These are phyloP conservation scores for Elongisporangium anandrum DNA, from an alignment of 352 stramenopile species.

Conservation along the genomic window DNA sequence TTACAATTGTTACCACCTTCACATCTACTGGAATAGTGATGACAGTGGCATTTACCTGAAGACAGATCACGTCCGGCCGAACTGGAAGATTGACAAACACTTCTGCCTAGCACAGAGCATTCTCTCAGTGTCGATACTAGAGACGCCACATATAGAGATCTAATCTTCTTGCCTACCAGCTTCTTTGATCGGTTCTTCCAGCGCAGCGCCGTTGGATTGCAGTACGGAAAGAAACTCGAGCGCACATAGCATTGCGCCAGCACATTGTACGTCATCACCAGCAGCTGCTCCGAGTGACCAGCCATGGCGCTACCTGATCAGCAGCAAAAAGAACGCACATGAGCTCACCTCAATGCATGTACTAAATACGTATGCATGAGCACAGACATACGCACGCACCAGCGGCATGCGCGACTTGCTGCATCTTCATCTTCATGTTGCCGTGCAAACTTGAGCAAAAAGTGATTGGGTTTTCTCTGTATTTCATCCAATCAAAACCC, in stretches of 20 bases:
- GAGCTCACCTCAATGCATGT: neutral
- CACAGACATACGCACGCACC: too few species aligned
- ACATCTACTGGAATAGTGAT: too few species aligned
- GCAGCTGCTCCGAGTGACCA: slow-evolving; percentile 27
- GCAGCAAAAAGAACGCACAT: neutral
- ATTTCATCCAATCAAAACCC: slow-evolving; percentile 23
- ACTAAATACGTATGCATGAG: too few species aligned
- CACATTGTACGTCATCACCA: slow-evolving; percentile 88
- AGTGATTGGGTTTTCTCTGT: neutral
- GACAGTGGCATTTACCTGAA: too few species aligned
- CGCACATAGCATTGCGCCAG: slow-evolving; percentile 78
- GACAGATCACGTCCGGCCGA: slow-evolving; percentile 65
- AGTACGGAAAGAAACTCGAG: slow-evolving; percentile 82
- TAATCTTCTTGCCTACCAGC: slow-evolving; percentile 26
- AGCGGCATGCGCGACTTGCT: slow-evolving; percentile 14
- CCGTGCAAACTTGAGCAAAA: neutral
- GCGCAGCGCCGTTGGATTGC: slow-evolving; percentile 39
- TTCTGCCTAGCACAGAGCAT: slow-evolving; percentile 24
- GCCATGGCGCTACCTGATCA: neutral
- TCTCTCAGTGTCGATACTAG: neutral
- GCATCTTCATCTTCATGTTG: slow-evolving; percentile 34
- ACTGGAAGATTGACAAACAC: slow-evolving; percentile 56
- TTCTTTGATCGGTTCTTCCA: slow-evolving; percentile 74
- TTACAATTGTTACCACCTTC: neutral
- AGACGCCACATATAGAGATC: neutral